Percentiles rank a stretch among this genome's conserved stretches.
phyloP scores from a whole-genome alignment of 768 basidiomycete genomes.

The Holtermanniella nyarrowii region DNA sequence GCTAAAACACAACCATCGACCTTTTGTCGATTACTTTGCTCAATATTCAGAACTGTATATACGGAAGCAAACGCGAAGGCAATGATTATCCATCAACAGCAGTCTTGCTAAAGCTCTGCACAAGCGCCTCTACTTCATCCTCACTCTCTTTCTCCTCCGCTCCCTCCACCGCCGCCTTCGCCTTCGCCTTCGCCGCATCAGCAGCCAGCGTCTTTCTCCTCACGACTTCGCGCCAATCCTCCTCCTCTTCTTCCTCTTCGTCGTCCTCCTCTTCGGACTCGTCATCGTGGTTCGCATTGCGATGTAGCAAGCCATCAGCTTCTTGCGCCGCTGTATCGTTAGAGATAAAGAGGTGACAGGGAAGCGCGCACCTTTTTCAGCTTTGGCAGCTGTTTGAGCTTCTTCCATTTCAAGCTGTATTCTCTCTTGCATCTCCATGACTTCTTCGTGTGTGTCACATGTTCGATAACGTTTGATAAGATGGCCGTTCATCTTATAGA shows the following conservation, averaged over 20 bases:
- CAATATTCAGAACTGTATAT: no score
- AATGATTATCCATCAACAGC: neutral
- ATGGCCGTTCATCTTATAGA: constrained; percentile 67
- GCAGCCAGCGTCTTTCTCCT: neutral
- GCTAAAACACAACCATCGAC: no score
- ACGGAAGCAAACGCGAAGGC: no score
- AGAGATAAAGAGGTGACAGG: neutral
- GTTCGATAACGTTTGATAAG: constrained; percentile 66
- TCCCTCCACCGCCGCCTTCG: constrained; percentile 20
- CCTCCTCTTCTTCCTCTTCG: constrained; percentile 10
- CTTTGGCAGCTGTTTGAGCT: constrained; percentile 17
- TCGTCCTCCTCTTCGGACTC: constrained; percentile 18
- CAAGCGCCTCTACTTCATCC: constrained; percentile 5
- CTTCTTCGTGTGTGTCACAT: constrained; percentile 47
- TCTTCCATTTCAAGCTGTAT: constrained; percentile 40
- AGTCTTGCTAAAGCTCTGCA: neutral
- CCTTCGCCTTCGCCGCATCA: constrained; percentile 29
- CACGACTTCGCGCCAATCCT: neutral
- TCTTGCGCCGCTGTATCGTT: constrained; percentile 13
- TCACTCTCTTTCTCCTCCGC: constrained; percentile 4
- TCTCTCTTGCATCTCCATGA: constrained; percentile 36
- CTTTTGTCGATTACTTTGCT: no score
- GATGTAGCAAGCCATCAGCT: constrained; percentile 25
- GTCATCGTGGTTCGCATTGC: constrained; percentile 31
- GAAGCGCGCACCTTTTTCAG: constrained; percentile 22